These are phyloP conservation scores for Heterobasidion annosum DNA, from an alignment of 1,284 basidiomycete species.

Conservation along the genomic window DNA sequence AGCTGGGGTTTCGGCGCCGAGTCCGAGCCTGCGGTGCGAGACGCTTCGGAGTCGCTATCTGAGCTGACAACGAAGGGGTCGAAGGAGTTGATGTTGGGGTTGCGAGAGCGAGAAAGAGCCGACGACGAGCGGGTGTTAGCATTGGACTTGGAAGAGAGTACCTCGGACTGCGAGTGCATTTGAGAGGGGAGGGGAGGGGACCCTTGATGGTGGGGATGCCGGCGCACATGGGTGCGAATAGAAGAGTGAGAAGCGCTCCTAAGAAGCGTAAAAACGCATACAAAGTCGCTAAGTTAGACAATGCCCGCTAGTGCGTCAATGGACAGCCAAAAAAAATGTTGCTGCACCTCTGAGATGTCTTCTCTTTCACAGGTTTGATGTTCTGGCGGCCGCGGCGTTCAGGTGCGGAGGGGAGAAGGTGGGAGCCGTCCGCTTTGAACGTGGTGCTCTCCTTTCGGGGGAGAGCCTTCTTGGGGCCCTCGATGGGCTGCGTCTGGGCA, in stretches of 20 bases:
- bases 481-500: constrained; percentile 20
- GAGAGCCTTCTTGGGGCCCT: constrained; percentile 15
- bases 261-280: background rate
- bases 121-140: constrained; percentile 6
- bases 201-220: constrained; percentile 40
- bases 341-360: constrained; percentile 21
- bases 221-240: constrained; percentile 30
- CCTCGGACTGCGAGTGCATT: constrained; percentile 59
- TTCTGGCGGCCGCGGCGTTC: constrained; percentile 22
- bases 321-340: background rate
- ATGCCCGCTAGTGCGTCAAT: background rate
- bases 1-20: constrained; percentile 16
- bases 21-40: constrained; percentile 12
- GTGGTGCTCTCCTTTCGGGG: background rate
- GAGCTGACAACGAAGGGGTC: constrained; percentile 48
- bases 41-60: constrained; percentile 22
- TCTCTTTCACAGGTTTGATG: constrained; percentile 22
- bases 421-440: background rate
- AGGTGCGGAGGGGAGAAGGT: constrained; percentile 19
- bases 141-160: constrained; percentile 19
- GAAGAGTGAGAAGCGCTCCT: constrained; percentile 41
- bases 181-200: constrained; percentile 37
- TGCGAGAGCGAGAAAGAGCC: constrained; percentile 19
- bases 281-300: background rate
- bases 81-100: constrained; percentile 34